Evolutionary conservation across 768 basidiomycete genomes (phyloP), one percentile per base, ranked within the genome.

Genomic region (Tylopilus plumbeoviolaceoides): DNA sequence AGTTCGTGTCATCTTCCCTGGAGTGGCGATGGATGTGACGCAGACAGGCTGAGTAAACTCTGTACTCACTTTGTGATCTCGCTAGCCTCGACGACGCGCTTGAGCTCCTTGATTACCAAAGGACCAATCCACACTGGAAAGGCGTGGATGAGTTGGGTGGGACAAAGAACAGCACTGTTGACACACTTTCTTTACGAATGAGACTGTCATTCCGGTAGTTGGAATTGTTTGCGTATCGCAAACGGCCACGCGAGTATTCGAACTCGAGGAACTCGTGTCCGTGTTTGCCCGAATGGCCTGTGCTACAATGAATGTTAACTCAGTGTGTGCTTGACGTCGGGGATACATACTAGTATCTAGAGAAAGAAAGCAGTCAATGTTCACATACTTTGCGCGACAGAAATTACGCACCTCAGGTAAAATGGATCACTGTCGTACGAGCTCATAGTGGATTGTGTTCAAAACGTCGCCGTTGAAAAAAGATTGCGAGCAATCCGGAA

Each of bases 221-320:
- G 10, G 95, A 98, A 78, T 98, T 98, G 78, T 98, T 95, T 56
- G 97, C 97, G 70, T 98, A 99, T 60, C 97, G 83, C 50, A 98
- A 80, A 59, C 95, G 87, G 36, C 95, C 95, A 75, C 95, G 91
- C 14, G 91, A 89, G 75, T 98, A 98, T 71, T 98, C 95, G 63
- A 98, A 99, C 70, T 99, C 95, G 43, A 99, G 79, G 70, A 98
- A 98, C 70, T 97, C 94, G 73, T 97, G 94, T 20, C 93, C 95
- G 63, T 95, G 94, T 70, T 94, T 94, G 55, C 95, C 95, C 63
- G 93, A 95, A 72, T 99, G 95, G n/a, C 97, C 95, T 28, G 95
- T 95, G 53, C 58, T 59, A 40, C 18, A 54, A 8, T 27, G 18
- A 17, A 25, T 14, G 47, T 43, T 59, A 58, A 28, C 36, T 4